Percentiles rank a stretch among this genome's conserved stretches.
These are phyloP conservation scores for Talaromyces thailandensis DNA, from an alignment of 495 filamentous ascomycete species.

Conservation along the genomic window DNA sequence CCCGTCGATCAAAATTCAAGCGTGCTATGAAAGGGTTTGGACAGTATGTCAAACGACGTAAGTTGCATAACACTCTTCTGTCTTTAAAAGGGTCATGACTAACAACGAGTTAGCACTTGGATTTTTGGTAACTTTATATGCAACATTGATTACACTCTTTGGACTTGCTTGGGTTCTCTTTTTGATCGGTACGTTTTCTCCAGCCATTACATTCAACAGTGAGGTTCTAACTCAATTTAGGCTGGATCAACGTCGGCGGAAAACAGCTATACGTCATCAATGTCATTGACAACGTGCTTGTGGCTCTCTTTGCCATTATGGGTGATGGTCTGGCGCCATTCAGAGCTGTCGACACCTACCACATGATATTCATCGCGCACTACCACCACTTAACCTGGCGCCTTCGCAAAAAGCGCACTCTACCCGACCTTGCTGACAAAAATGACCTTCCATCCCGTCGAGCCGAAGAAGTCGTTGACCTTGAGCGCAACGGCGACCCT, in stretches of 20 bases:
- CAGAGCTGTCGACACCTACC: conserved; percentile 69
- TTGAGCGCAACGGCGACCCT: conserved; percentile 30
- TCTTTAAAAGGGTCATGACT: background rate
- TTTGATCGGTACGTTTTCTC: conserved; percentile 47
- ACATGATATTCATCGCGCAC: conserved; percentile 64
- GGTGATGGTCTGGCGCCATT: conserved; percentile 73
- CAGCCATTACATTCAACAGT: background rate
- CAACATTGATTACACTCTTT: conserved; percentile 71
- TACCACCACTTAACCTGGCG: conserved; percentile 66
- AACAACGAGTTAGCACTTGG: conserved; percentile 44
- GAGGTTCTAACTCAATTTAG: conserved; percentile 9
- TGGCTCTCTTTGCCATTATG: conserved; percentile 68
- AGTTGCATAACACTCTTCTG: conserved; percentile 12
- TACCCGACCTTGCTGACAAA: conserved; percentile 57
- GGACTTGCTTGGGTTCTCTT: conserved; percentile 79
- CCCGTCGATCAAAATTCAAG: conserved; percentile 64
- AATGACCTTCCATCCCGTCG: conserved; percentile 56
- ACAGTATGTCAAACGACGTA: conserved; percentile 61
- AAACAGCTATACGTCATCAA: conserved; percentile 61
- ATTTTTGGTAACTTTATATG: conserved; percentile 69
- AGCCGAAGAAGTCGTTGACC: conserved; percentile 31
- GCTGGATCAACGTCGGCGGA: conserved; percentile 76
- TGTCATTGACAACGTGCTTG: conserved; percentile 67
- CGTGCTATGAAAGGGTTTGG: conserved; percentile 65
- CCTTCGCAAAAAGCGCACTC: conserved; percentile 48